A percentile compares a stretch with the other conserved stretches of the same genome.
These are phyloP conservation scores for Cyclotella sp. DNA, from an alignment of 108 stramenopile genomes.

Conservation along the genomic window DNA sequence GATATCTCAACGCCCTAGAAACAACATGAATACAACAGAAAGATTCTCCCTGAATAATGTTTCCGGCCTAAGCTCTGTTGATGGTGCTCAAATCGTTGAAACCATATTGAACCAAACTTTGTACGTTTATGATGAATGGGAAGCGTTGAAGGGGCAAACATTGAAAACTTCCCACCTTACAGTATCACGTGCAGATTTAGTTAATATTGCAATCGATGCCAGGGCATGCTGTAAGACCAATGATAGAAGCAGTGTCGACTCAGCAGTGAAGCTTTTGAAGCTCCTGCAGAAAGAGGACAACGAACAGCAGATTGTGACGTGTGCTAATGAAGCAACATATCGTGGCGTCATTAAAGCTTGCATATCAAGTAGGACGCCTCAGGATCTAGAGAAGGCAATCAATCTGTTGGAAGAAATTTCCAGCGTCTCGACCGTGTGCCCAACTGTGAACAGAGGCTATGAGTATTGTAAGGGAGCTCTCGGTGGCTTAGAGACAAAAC, in stretches of 20 bases:
- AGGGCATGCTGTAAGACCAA: constrained; percentile 1
- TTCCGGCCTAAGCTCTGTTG: background rate
- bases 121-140: constrained; percentile 12
- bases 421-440: background rate
- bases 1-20: background rate
- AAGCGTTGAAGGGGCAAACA: background rate
- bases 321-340: constrained; percentile 30
- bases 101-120: constrained; percentile 18
- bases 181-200: constrained; percentile 8
- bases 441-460: background rate
- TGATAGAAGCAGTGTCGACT: background rate
- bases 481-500: background rate
- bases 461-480: background rate
- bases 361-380: constrained; percentile 8
- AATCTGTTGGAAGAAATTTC: constrained; percentile 25
- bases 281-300: constrained; percentile 13
- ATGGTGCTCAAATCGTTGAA: constrained; percentile 19
- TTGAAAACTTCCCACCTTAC: background rate
- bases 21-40: background rate
- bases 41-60: background rate
- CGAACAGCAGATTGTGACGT: background rate
- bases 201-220: constrained; percentile 30
- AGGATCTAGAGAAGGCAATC: constrained; percentile 26
- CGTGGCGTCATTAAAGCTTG: constrained; percentile 21
- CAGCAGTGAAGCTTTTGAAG: constrained; percentile 5